A percentile compares a stretch with the other conserved stretches of the same genome.
Evolutionary conservation across 2,329 filamentous ascomycete species (phyloP).

Genomic region (Pseudocercospora crystallina): DNA sequence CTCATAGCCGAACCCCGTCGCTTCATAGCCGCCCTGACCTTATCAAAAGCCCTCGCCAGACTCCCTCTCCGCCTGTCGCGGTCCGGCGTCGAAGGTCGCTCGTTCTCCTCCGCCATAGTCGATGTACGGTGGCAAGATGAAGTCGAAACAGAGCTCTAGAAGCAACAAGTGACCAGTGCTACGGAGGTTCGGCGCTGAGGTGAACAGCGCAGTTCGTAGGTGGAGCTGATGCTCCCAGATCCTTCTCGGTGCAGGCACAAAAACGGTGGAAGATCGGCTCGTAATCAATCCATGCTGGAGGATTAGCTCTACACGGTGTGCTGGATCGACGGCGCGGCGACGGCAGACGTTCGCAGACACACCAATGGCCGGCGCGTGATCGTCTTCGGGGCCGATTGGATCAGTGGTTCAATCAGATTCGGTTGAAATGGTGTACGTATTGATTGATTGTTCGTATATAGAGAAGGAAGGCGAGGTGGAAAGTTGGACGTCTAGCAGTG

Average conservation of each 20-base stretch:
- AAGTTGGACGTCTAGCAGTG: not conserved
- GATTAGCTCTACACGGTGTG: too few relatives aligned
- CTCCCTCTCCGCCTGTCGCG: constrained; percentile 20
- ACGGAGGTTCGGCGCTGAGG: not conserved
- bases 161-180: not conserved
- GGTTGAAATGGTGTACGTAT: too few relatives aligned
- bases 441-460: too few relatives aligned
- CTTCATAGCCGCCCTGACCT: constrained; percentile 25
- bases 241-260: not conserved
- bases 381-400: too few relatives aligned
- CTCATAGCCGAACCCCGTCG: constrained; percentile 14
- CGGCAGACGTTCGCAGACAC: too few relatives aligned
- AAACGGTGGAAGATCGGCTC: too few relatives aligned
- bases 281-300: too few relatives aligned
- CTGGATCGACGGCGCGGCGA: too few relatives aligned
- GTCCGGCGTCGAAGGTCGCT: constrained; percentile 5
- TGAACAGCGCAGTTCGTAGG: not conserved
- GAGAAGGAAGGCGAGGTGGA: not conserved
- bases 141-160: not conserved
- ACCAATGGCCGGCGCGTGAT: too few relatives aligned
- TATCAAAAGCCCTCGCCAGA: constrained; percentile 28
- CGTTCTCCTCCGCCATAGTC: constrained; percentile 11
- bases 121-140: constrained; percentile 1
- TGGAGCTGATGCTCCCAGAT: not conserved
- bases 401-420: too few relatives aligned